A percentile compares a stretch with the other conserved stretches of the same genome.
phyloP scores from a whole-genome alignment of 495 filamentous ascomycete genomes.

The Podospora australis region DNA sequence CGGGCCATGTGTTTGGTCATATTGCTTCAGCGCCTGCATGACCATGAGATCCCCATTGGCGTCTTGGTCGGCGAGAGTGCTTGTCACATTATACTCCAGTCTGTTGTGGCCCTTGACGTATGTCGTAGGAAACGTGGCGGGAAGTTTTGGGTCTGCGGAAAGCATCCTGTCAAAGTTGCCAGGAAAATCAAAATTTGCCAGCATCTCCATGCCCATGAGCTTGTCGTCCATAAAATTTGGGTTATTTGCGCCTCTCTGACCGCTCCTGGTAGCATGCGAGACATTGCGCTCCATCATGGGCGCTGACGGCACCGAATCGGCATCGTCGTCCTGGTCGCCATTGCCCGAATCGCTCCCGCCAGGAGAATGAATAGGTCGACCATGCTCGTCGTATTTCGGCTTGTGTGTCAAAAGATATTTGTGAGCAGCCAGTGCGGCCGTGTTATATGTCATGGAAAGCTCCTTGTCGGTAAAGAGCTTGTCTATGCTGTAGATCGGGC shows the following conservation, averaged over 20 bases:
- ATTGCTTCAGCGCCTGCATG: constrained; percentile 45
- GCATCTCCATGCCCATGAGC: constrained; percentile 51
- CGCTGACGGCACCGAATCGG: constrained; percentile 47
- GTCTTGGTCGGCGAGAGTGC: constrained; percentile 50
- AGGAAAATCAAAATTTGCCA: constrained; percentile 58
- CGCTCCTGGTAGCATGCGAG: constrained; percentile 69
- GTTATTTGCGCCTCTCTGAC: constrained; percentile 49
- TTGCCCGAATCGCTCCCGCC: constrained; percentile 49
- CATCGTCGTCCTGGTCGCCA: constrained; percentile 40
- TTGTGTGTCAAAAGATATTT: constrained; percentile 48
- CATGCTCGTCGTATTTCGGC: constrained; percentile 39
- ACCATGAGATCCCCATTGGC: constrained; percentile 53
- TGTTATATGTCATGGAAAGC: constrained; percentile 65
- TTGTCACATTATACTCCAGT: constrained; percentile 40
- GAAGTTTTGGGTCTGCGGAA: constrained; percentile 48
- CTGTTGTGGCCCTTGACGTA: constrained; percentile 42
- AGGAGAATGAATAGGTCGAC: constrained; percentile 37
- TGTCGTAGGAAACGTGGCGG: constrained; percentile 53
- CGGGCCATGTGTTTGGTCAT: constrained; percentile 34
- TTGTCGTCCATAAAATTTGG: constrained; percentile 50
- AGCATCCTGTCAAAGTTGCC: constrained; percentile 45
- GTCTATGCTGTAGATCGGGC: constrained; percentile 68
- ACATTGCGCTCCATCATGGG: constrained; percentile 65
- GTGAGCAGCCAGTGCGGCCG: constrained; percentile 60
- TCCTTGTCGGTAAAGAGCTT: constrained; percentile 94